A percentile compares a stretch with the other conserved stretches of the same genome.
Evolutionary conservation across 106 monocot species (phyloP).

Genomic region (Chionographis japonica): DNA sequence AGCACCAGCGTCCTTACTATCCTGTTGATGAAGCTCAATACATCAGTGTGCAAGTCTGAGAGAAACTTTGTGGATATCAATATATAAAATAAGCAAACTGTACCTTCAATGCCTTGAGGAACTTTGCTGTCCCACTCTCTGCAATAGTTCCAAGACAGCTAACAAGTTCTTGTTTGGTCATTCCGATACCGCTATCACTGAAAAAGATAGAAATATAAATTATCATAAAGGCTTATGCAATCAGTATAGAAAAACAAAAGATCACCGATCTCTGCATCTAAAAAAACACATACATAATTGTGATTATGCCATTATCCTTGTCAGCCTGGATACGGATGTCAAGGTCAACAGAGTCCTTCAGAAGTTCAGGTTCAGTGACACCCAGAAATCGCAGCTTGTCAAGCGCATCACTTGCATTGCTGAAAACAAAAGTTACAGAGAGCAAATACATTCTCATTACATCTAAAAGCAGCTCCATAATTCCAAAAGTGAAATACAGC

Average conservation of each 20-base stretch:
- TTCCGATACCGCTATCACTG: slow-evolving; percentile 51
- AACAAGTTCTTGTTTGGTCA: slow-evolving; percentile 53
- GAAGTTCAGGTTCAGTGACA: slow-evolving; percentile 35
- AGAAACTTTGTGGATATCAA: background rate
- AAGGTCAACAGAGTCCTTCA: slow-evolving; percentile 42
- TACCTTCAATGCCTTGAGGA: slow-evolving; percentile 50
- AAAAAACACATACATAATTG: slow-evolving; percentile 28
- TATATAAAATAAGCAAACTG: background rate
- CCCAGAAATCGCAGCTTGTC: slow-evolving; percentile 48
- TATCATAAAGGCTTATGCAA: too few species aligned
- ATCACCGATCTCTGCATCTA: too few species aligned
- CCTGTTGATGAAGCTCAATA: slow-evolving; percentile 14
- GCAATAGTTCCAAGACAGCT: slow-evolving; percentile 56
- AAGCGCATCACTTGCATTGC: slow-evolving; percentile 63
- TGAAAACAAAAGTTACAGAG: slow-evolving; percentile 3
- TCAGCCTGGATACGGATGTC: slow-evolving; percentile 46
- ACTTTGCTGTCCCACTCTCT: slow-evolving; percentile 56
- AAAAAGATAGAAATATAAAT: background rate
- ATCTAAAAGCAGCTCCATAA: background rate
- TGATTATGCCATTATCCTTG: slow-evolving; percentile 44
- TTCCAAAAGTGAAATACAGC: too few species aligned
- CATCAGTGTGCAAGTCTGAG: too few species aligned
- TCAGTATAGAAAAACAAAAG: too few species aligned
- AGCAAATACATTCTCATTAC: background rate
- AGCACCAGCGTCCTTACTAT: slow-evolving; percentile 42